Conservation (phyloP, 2,329 filamentous ascomycete species). For the Fusarium pseudoanthophilum region DNA sequence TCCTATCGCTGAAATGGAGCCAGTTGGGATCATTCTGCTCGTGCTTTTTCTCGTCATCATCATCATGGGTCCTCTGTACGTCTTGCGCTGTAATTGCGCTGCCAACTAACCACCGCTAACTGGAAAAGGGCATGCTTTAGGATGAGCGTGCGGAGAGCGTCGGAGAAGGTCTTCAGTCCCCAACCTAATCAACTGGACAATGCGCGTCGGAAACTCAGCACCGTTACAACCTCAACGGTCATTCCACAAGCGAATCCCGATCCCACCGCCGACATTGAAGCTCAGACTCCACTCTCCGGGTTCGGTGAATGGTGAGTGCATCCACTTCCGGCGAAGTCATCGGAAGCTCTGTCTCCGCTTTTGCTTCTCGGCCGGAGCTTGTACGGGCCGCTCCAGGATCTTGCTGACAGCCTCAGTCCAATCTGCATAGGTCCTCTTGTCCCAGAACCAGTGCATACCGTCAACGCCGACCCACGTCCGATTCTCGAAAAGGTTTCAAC, state of each 20-base stretch:
- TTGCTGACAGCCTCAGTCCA: slow-evolving; percentile 39
- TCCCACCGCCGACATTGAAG: slow-evolving; percentile 33
- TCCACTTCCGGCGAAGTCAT: not conserved
- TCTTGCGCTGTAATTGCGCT: not conserved
- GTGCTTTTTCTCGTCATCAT: slow-evolving; percentile 39
- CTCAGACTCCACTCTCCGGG: slow-evolving; percentile 27
- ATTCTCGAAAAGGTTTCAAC: slow-evolving; percentile 31
- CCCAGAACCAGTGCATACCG: slow-evolving; percentile 40
- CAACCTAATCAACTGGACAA: slow-evolving; percentile 36
- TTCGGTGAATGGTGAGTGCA: slow-evolving; percentile 44
- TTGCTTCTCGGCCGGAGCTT: slow-evolving; percentile 9
- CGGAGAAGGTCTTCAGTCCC: slow-evolving; percentile 33
- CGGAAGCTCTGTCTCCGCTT: slow-evolving; percentile 13
- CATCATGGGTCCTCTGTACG: slow-evolving; percentile 39
- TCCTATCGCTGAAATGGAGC: slow-evolving; percentile 34
- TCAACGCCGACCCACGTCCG: slow-evolving; percentile 25
- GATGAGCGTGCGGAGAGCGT: slow-evolving; percentile 18
- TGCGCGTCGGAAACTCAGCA: slow-evolving; percentile 46
- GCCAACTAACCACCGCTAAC: not conserved
- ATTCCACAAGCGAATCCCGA: slow-evolving; percentile 17
- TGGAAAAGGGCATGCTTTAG: slow-evolving; percentile 32
- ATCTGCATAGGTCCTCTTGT: slow-evolving; percentile 50
- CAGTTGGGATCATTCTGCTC: slow-evolving; percentile 42
- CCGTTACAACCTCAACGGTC: slow-evolving; percentile 43
- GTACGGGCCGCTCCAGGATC: not conserved